phyloP scores from a whole-genome alignment of 805 yeast genomes.

The Saccharomyces paradoxus region DNA sequence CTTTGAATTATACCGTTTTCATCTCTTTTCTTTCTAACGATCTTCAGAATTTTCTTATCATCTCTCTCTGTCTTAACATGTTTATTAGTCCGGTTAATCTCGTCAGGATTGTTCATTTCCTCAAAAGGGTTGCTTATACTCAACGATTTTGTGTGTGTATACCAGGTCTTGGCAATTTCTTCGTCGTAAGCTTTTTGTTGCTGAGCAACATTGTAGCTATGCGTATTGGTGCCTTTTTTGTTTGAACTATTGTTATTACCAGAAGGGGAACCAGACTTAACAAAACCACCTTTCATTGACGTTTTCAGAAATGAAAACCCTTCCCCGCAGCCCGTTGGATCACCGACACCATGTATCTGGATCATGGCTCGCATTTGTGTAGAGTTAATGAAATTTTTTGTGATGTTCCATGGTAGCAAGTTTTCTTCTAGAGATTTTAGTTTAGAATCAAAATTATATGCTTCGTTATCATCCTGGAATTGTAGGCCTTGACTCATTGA shows the following conservation, averaged over 20 bases:
- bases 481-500: slow-evolving; percentile 94
- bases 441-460: slow-evolving; percentile 38
- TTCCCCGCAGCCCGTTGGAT: slow-evolving; percentile 85
- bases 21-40: slow-evolving; percentile 74
- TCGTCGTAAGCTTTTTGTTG: slow-evolving; percentile 91
- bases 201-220: slow-evolving; percentile 68
- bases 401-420: slow-evolving; percentile 88
- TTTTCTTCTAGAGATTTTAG: slow-evolving; percentile 72
- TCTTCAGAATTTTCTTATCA: slow-evolving; percentile 42
- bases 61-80: slow-evolving; percentile 21
- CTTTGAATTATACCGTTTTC: slow-evolving; percentile 81
- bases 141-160: slow-evolving; percentile 62
- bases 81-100: slow-evolving; percentile 29
- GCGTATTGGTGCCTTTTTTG: slow-evolving; percentile 46
- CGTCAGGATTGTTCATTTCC: slow-evolving; percentile 32
- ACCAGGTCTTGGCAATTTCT: slow-evolving; percentile 85
- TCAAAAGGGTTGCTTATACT: slow-evolving; percentile 34
- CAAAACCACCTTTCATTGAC: slow-evolving; percentile 91
- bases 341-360: slow-evolving; percentile 90
- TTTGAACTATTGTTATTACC: slow-evolving; percentile 7
- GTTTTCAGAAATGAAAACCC: slow-evolving; percentile 83
- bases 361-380: slow-evolving; percentile 97
- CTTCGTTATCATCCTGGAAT: slow-evolving; percentile 70
- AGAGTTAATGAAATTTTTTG: slow-evolving; percentile 83
- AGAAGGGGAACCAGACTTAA: slow-evolving; percentile 28